Evolutionary conservation across 768 basidiomycete genomes (phyloP).

Genomic region (Inosperma sp.): DNA sequence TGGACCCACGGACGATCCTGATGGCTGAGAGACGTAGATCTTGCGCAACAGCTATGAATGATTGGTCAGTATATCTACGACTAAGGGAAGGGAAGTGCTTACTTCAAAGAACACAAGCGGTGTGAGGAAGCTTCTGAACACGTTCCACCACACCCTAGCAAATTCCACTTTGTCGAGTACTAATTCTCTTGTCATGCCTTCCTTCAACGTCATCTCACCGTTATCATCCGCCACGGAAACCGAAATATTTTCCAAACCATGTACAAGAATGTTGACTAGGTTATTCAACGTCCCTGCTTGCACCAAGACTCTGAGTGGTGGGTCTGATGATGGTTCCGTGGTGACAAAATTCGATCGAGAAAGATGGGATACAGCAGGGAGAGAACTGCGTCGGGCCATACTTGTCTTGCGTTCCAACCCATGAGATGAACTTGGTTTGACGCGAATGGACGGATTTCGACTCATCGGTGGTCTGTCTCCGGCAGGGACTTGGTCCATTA

Average conservation of each 20-base stretch:
- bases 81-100: constrained; percentile 18
- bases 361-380: constrained; percentile 70
- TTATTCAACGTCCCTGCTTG: constrained; percentile 74
- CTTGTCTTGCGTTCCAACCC: constrained; percentile 75
- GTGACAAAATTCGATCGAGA: constrained; percentile 52
- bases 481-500: constrained; percentile 36
- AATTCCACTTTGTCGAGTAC: constrained; percentile 72
- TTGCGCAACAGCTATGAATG: constrained; percentile 63
- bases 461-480: constrained; percentile 40
- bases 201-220: constrained; percentile 74
- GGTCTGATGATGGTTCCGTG: constrained; percentile 62
- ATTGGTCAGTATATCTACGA: constrained; percentile 4
- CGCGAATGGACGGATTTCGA: constrained; percentile 72
- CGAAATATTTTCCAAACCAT: constrained; percentile 71
- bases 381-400: constrained; percentile 65
- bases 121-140: constrained; percentile 76
- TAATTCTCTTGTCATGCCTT: constrained; percentile 68
- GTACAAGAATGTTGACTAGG: constrained; percentile 69
- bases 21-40: constrained; percentile 55
- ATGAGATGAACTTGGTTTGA: constrained; percentile 65
- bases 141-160: constrained; percentile 76
- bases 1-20: constrained; percentile 37
- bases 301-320: constrained; percentile 70
- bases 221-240: constrained; percentile 84
- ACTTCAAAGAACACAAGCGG: constrained; percentile 86